phyloP scores from a whole-genome alignment of 75 land plant genomes.

The Picea sitchensis region DNA sequence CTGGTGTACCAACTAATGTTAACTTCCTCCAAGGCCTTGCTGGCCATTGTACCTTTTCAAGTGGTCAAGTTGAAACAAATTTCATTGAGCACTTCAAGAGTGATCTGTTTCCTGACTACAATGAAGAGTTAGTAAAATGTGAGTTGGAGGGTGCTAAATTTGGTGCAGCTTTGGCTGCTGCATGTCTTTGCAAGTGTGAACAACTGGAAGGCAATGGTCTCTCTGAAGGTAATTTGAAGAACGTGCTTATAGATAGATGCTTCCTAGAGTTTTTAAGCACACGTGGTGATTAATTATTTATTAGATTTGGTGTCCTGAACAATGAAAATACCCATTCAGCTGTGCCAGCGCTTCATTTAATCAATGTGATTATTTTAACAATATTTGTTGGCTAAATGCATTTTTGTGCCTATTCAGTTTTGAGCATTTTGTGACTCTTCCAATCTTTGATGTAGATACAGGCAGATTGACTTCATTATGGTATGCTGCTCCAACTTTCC shows the following conservation, averaged over 20 bases:
- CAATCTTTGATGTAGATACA: too few relatives aligned
- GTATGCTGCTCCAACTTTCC: constrained; percentile 73
- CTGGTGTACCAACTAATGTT: constrained; percentile 93
- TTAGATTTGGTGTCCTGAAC: too few relatives aligned
- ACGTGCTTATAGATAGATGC: too few relatives aligned
- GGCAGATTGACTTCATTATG: constrained; percentile 32
- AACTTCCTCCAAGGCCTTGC: constrained; percentile 72
- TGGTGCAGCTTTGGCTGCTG: constrained; percentile 76
- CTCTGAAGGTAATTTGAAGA: constrained; percentile 19
- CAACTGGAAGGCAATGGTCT: constrained; percentile 10
- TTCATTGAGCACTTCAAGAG: constrained; percentile 80
- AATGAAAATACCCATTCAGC: too few relatives aligned
- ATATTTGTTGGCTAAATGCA: too few relatives aligned
- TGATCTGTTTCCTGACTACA: constrained; percentile 57
- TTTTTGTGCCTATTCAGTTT: too few relatives aligned
- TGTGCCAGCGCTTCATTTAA: too few relatives aligned
- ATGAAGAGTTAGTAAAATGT: constrained; percentile 5
- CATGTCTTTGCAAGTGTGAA: constrained; percentile 60
- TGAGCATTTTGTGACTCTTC: too few relatives aligned
- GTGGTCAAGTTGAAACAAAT: constrained; percentile 84
- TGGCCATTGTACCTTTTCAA: constrained; percentile 68
- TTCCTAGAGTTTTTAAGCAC: too few relatives aligned
- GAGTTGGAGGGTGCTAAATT: constrained; percentile 30
- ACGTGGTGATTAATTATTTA: too few relatives aligned
- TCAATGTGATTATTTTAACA: too few relatives aligned